Evolutionary conservation across 1,284 basidiomycete genomes (phyloP).

Genomic region (Sporisorium graminicola): DNA sequence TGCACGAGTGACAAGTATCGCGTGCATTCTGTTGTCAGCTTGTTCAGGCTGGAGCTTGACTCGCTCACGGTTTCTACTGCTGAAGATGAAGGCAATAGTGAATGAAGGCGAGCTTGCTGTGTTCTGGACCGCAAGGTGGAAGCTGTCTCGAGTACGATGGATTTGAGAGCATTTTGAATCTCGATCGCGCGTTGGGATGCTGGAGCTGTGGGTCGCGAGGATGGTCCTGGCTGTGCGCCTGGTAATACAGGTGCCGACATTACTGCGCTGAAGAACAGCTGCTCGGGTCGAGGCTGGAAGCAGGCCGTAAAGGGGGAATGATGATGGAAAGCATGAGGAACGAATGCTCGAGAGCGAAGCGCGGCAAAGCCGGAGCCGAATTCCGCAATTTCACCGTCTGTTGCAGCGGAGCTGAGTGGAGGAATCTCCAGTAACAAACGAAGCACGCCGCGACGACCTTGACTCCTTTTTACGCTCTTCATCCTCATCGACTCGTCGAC

Average conservation of each 20-base stretch:
- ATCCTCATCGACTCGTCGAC: neutral
- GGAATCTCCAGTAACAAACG: neutral
- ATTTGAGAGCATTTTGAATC: constrained; percentile 44
- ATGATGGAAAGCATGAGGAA: neutral
- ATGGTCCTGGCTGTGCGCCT: constrained; percentile 12
- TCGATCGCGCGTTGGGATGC: constrained; percentile 31
- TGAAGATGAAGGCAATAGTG: constrained; percentile 9
- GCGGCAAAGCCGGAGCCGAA: constrained; percentile 16
- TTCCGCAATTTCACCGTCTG: constrained; percentile 26
- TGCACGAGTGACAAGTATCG: constrained; percentile 41
- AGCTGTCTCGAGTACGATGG: constrained; percentile 47
- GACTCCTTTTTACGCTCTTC: neutral
- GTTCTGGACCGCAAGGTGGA: constrained; percentile 43
- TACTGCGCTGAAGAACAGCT: neutral
- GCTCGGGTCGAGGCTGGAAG: neutral
- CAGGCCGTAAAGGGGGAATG: neutral
- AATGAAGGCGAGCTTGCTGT: constrained; percentile 30
- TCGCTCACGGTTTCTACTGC: constrained; percentile 15
- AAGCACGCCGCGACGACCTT: neutral
- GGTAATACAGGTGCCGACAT: constrained; percentile 32
- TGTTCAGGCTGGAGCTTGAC: constrained; percentile 28
- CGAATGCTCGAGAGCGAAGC: neutral
- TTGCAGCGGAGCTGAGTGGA: constrained; percentile 16
- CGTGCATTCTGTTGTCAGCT: constrained; percentile 39
- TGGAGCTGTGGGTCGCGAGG: constrained; percentile 1